Base-by-base conservation (phyloP, 805 yeast genomes). In the Cyberlindnera japonica region DNA sequence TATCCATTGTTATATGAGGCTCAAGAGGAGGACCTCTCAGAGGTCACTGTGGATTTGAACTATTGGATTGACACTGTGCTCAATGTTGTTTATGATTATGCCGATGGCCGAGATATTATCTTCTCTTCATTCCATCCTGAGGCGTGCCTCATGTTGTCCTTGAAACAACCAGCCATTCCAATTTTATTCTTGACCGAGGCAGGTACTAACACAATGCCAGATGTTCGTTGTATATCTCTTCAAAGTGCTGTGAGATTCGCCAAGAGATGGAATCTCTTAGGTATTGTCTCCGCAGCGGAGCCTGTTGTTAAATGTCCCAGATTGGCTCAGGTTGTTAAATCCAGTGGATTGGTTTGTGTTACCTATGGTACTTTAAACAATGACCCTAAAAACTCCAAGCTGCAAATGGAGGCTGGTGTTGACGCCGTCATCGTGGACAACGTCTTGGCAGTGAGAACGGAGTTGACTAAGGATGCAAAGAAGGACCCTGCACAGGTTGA, bases 341-440 rank as follows among this genome's bases (percentile, higher is more conserved):
- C 88, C 13, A 77, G 84, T 36, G 97, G 97, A 0, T 71, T 91
- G 48, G 96, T 90, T 11, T 90, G 96, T 63, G 91, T 91, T 41
- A 86, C 96, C 0, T 91, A 91, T 54, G 98, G 98, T 21, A 72
- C 75, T 1, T 72, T 75, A 58, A 91, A 91, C 61, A 91, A 91
- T 54, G 79, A 78, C 25, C 96, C 97, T 0, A 88, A 77, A 42
- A 79, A 80, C 46, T 89, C 95, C 21, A 80, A 79, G 50, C 67
- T 84, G 42, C 96, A 91, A 62, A 82, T 91, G 82, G 79, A 78
- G 48, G 90, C 95, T 4, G 98, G 98, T 8, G 96, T 91, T 11
- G 98, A 91, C 69, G 99, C 99, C 0, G 97, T 91, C n/a, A 91
- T 91, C 64, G 97, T 87, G 3, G 98, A 91, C 63, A 81, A 87